These are phyloP conservation scores for Delphinella strobiligena DNA, from an alignment of 2,329 filamentous ascomycete genomes.

Conservation along the genomic window DNA sequence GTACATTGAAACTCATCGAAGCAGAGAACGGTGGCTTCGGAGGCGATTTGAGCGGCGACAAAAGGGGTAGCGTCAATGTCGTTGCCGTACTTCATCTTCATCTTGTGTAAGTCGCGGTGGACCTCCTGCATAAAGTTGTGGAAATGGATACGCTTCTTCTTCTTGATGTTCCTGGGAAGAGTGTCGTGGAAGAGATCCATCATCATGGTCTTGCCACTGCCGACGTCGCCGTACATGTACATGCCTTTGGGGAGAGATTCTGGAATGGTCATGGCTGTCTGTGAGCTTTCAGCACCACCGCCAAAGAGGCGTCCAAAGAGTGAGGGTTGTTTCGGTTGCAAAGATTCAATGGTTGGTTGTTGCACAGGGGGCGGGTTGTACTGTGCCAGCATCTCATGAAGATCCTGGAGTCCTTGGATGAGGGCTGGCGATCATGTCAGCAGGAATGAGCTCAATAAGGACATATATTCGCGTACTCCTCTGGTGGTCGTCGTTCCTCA, in stretches of 20 bases:
- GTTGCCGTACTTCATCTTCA: constrained; percentile 80
- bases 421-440: constrained; percentile 47
- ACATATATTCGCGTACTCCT: constrained; percentile 46
- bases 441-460: not conserved
- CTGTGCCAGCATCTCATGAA: constrained; percentile 66
- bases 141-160: constrained; percentile 91
- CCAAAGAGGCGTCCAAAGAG: constrained; percentile 53
- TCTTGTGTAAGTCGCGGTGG: constrained; percentile 76
- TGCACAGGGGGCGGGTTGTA: constrained; percentile 66
- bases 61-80: constrained; percentile 86
- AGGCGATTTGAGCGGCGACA: constrained; percentile 87
- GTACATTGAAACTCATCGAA: constrained; percentile 99
- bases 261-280: constrained; percentile 3
- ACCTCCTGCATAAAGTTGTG: constrained; percentile 99
- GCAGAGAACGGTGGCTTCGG: constrained; percentile 73
- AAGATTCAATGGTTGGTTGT: constrained; percentile 64
- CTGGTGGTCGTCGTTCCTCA: constrained; percentile 86
- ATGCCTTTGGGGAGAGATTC: constrained; percentile 65
- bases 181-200: constrained; percentile 99
- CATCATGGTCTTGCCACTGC: constrained; percentile 97
- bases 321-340: constrained; percentile 41
- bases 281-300: constrained; percentile 18
- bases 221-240: constrained; percentile 94
- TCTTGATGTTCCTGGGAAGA: constrained; percentile 62
- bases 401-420: constrained; percentile 75